Conservation (phyloP, 345 rosid genomes). For the Mercurialis annua region DNA sequence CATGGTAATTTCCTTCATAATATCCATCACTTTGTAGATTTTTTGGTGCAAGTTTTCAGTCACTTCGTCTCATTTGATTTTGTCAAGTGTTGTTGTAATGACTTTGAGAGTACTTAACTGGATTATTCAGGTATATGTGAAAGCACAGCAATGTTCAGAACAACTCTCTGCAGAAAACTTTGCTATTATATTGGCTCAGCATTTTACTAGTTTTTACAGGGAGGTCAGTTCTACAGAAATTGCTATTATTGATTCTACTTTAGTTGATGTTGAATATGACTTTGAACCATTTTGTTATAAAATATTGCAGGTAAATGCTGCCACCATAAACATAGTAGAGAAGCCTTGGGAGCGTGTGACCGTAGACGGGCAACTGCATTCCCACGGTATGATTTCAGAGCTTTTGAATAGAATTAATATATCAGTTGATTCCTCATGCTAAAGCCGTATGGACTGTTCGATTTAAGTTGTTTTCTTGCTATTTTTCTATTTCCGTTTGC, state of each 20-base stretch:
- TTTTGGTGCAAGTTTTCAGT: neutral
- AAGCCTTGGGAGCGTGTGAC: conserved; percentile 90
- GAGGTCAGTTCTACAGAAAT: conserved; percentile 46
- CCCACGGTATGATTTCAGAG: conserved; percentile 48
- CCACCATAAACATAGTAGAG: conserved; percentile 69
- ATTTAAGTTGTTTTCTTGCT: too few relatives aligned
- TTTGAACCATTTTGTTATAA: too few relatives aligned
- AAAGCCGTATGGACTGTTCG: too few relatives aligned
- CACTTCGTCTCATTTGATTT: neutral
- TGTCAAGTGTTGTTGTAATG: neutral
- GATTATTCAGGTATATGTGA: conserved; percentile 64
- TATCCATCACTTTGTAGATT: too few relatives aligned
- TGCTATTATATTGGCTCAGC: conserved; percentile 73
- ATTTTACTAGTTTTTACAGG: conserved; percentile 65
- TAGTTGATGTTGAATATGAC: too few relatives aligned
- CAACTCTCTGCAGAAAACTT: conserved; percentile 76
- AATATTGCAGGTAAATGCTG: conserved; percentile 57
- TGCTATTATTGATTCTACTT: too few relatives aligned
- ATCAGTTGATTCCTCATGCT: neutral
- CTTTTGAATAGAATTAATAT: neutral
- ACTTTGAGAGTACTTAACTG: neutral
- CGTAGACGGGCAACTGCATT: conserved; percentile 63
- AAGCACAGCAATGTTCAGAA: conserved; percentile 73
- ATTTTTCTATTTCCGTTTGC: too few relatives aligned
- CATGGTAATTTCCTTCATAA: conserved; percentile 36